Conservation (phyloP, 2,329 filamentous ascomycete species). For the Cadophora gregata region DNA sequence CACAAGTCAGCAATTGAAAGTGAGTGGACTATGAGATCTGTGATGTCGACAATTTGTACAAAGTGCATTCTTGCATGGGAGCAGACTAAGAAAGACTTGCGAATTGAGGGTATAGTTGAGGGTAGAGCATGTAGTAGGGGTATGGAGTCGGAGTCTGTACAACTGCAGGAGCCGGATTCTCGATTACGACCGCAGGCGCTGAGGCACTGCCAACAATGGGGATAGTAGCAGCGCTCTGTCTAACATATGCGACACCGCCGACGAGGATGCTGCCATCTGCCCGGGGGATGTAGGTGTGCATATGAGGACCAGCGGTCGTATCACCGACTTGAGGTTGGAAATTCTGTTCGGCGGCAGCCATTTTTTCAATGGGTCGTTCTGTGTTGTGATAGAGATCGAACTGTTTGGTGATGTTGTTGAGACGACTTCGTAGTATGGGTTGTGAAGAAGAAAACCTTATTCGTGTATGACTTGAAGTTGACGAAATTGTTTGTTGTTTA, state of each 20-base stretch:
- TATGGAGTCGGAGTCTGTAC: constrained; percentile 25
- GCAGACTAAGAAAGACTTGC: constrained; percentile 19
- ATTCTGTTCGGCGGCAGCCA: constrained; percentile 49
- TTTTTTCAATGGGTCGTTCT: neutral
- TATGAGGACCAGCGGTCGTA: constrained; percentile 60
- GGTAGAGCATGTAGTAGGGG: constrained; percentile 20
- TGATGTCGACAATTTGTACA: neutral
- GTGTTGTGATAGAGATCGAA: neutral
- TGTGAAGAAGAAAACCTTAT: neutral
- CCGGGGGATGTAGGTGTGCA: constrained; percentile 61
- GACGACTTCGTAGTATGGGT: neutral
- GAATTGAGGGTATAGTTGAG: constrained; percentile 18
- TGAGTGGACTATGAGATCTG: neutral
- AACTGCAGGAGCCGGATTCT: constrained; percentile 18
- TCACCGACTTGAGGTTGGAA: constrained; percentile 66
- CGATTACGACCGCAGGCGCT: constrained; percentile 13
- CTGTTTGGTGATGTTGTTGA: neutral
- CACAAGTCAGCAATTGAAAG: constrained; percentile 18
- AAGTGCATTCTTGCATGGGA: constrained; percentile 4
- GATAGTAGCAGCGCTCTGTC: constrained; percentile 11
- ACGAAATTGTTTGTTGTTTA: constrained; percentile 6
- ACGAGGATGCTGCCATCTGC: constrained; percentile 38
- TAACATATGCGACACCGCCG: constrained; percentile 32
- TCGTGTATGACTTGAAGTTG: constrained; percentile 3
- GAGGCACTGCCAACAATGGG: constrained; percentile 11